Evolutionary conservation across 768 basidiomycete species (phyloP), one percentile per base, ranked within the genome.

Genomic region (Saitozyma podzolica): DNA sequence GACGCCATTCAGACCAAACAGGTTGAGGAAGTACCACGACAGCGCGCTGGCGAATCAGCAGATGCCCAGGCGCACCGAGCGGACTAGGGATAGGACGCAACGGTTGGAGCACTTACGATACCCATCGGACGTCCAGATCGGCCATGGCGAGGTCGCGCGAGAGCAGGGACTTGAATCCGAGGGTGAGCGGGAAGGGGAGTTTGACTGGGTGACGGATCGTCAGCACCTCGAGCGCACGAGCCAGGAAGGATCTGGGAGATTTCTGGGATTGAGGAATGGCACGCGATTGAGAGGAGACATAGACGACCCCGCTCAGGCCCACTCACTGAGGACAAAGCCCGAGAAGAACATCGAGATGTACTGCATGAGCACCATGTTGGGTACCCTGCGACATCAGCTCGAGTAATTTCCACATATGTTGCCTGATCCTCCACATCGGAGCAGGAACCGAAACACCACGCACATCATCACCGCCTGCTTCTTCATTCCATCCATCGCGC

Each of bases 311-410:
- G 42, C 57, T 50, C 29, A 2, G 29, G 29, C 29, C 29, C 43
- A 87, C 94, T 80, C 78, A 98, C 95, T 97, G 61, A 97, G 84
- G 62, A 99, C 90, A 78, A 98, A 97, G 39, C 96, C 96, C 74
- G 95, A 90, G 82, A 98, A 99, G 86, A 99, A 99, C 80, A 94
- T 92, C 80, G 93, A 97, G 81, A 99, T 97, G 91, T 95, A 98
- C 56, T 93, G 94, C 95, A 98, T 98, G 69, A 98, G 92, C 63
- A 96, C 84, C 89, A 97, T 97, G 81, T 98, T 80, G 1, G 80
- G 80, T 5, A 80, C 74, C 77, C 76, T 78, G 40, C 29, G 19
- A 29, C 40, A 59, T 65, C 60, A 72, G 59, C 47, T 19, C 39
- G 19, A 47, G 14, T 9, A 52, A n/a, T 20, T 20, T 37, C 10